phyloP scores from a whole-genome alignment of 2,329 filamentous ascomycete genomes.

The Talaromyces funiculosus region DNA sequence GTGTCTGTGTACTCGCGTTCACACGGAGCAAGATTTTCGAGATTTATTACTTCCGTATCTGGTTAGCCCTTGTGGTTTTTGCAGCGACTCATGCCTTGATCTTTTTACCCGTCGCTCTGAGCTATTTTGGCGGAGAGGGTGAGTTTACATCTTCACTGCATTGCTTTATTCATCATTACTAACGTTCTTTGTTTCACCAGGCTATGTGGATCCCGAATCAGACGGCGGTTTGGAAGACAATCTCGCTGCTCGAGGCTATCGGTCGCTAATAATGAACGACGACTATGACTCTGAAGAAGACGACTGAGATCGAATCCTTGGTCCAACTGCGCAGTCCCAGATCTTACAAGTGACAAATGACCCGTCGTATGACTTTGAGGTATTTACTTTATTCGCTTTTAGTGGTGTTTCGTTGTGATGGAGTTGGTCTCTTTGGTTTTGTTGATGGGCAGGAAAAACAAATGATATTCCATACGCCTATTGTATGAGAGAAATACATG shows the following conservation, averaged over 20 bases:
- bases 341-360: background rate
- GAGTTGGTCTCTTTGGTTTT: background rate
- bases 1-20: constrained; percentile 87
- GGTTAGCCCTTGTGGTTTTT: constrained; percentile 85
- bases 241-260: constrained; percentile 70
- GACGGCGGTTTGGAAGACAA: constrained; percentile 89
- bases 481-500: background rate
- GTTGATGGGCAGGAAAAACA: background rate
- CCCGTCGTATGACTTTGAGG: background rate
- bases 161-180: background rate
- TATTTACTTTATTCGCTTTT: background rate
- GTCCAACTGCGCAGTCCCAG: background rate
- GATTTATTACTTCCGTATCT: constrained; percentile 97
- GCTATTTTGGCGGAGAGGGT: constrained; percentile 75
- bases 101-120: constrained; percentile 84
- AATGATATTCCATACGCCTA: background rate
- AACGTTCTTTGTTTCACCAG: constrained; percentile 29
- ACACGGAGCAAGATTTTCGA: constrained; percentile 98
- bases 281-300: constrained; percentile 64
- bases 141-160: constrained; percentile 19
- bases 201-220: constrained; percentile 80
- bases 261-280: constrained; percentile 71
- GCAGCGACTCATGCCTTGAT: constrained; percentile 83
- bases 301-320: background rate
- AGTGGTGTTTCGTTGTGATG: background rate